Conservation (phyloP, 2,329 filamentous ascomycete genomes). For the Colletotrichum sp. region DNA sequence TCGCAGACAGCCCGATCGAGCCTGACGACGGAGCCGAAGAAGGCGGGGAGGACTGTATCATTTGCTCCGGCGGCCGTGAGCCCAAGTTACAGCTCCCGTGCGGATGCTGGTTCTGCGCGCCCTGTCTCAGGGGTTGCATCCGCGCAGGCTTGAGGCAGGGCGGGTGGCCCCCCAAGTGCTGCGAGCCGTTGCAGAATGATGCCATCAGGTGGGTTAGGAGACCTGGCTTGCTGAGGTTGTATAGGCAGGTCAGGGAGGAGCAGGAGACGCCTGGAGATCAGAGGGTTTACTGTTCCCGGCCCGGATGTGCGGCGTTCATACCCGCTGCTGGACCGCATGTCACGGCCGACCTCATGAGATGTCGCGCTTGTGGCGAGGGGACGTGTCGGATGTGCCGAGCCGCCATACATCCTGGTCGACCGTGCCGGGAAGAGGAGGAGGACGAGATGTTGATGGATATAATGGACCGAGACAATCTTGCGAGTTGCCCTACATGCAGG, state of each 20-base stretch:
- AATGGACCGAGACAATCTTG: conserved; percentile 58
- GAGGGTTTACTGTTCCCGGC: conserved; percentile 15
- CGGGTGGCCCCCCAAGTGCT: conserved; percentile 22
- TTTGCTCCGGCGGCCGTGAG: not conserved
- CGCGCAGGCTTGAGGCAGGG: conserved; percentile 9
- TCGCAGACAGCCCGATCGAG: not conserved
- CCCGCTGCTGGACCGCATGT: not conserved
- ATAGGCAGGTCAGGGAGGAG: conserved; percentile 6
- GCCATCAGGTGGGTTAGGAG: conserved; percentile 1
- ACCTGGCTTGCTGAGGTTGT: conserved; percentile 7
- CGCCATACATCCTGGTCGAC: conserved; percentile 15
- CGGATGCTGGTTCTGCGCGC: conserved; percentile 18
- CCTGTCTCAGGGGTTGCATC: conserved; percentile 18
- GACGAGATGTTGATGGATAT: conserved; percentile 40
- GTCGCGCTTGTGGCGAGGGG: conserved; percentile 8
- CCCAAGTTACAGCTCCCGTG: conserved; percentile 9
- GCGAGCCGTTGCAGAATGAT: conserved; percentile 8
- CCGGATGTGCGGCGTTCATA: conserved; percentile 22
- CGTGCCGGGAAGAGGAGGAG: conserved; percentile 18
- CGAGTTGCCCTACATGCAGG: conserved; percentile 59
- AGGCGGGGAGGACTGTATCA: not conserved
- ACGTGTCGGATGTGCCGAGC: conserved; percentile 14
- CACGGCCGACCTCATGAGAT: not conserved
- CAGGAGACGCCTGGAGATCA: conserved; percentile 6
- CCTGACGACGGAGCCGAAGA: not conserved